Evolutionary conservation across 345 rosid species (phyloP).

Genomic region (Sonneratia caseolaris): DNA sequence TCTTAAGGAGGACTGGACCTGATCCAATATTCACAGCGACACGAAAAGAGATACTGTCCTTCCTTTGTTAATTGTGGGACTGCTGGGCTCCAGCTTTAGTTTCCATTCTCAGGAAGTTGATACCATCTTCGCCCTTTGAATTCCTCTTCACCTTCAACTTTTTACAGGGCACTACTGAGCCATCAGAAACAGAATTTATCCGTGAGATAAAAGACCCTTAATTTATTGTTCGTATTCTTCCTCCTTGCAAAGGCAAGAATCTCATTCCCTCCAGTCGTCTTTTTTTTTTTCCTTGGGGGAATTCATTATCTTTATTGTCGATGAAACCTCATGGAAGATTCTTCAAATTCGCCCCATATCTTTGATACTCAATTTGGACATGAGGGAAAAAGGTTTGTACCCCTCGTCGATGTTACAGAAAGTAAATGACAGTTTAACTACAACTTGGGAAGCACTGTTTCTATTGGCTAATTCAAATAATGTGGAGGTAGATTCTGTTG

Average conservation of each 20-base stretch:
- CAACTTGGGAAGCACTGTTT: not conserved
- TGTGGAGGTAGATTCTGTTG: constrained; percentile 33
- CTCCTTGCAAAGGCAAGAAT: constrained; percentile 59
- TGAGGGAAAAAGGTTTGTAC: constrained; percentile 15
- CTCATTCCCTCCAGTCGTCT: constrained; percentile 61
- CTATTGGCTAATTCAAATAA: constrained; percentile 22
- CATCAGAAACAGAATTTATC: constrained; percentile 70
- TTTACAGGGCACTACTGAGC: constrained; percentile 20
- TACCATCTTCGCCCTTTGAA: constrained; percentile 24
- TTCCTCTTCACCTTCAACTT: constrained; percentile 34
- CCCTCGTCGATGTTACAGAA: constrained; percentile 1
- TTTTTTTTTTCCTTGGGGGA: constrained; percentile 10
- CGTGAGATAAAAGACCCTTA: constrained; percentile 18
- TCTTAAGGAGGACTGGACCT: constrained; percentile 4
- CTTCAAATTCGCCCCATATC: constrained; percentile 29
- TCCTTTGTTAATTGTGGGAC: constrained; percentile 35
- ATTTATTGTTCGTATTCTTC: constrained; percentile 22
- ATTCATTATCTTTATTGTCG: constrained; percentile 9
- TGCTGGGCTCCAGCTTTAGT: constrained; percentile 24
- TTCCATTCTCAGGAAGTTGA: constrained; percentile 38
- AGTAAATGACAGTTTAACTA: constrained; percentile 2
- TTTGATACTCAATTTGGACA: constrained; percentile 30
- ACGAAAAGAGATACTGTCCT: constrained; percentile 42
- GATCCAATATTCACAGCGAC: constrained; percentile 45
- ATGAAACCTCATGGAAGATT: constrained; percentile 29